Percentiles rank a stretch among this genome's conserved stretches.
These are phyloP conservation scores for Penicillium sp. DNA, from an alignment of 2,329 filamentous ascomycete species.

Conservation along the genomic window DNA sequence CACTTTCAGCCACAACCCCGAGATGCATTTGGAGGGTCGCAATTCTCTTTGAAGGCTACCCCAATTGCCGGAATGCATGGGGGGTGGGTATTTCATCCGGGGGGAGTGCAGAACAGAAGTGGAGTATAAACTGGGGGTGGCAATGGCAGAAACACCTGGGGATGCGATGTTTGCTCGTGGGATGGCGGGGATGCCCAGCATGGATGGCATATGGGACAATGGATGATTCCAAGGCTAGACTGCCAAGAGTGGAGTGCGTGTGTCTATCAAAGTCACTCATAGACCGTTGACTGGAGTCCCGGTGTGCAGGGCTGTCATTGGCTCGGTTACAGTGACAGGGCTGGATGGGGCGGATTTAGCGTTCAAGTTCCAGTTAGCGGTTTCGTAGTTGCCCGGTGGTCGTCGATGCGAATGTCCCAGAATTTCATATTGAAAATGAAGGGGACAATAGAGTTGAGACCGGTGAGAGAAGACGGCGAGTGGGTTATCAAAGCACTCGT, in stretches of 20 bases:
- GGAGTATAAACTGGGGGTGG: background rate
- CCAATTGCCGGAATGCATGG: background rate
- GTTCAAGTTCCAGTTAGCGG: conserved; percentile 4
- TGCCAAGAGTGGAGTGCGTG: conserved; percentile 1
- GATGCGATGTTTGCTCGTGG: background rate
- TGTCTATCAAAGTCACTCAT: background rate
- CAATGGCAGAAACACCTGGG: background rate
- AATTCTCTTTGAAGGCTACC: background rate
- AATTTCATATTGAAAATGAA: too few relatives aligned
- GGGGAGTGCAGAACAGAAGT: background rate
- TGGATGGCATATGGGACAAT: background rate
- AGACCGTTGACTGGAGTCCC: conserved; percentile 4
- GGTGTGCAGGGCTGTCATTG: conserved; percentile 13
- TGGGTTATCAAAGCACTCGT: background rate
- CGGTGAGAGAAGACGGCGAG: background rate
- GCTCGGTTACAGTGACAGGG: conserved; percentile 15
- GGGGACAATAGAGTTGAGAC: background rate
- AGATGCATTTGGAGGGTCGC: conserved; percentile 5
- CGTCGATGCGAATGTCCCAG: conserved; percentile 1
- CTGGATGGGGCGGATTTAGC: conserved; percentile 2
- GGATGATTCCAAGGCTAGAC: background rate
- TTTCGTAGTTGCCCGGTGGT: background rate
- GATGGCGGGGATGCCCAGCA: background rate
- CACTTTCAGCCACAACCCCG: conserved; percentile 22
- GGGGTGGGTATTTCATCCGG: background rate